A percentile compares a stretch with the other conserved stretches of the same genome.
These are phyloP conservation scores for Malus hybrid DNA, from an alignment of 331 rosid genomes.

Conservation along the genomic window DNA sequence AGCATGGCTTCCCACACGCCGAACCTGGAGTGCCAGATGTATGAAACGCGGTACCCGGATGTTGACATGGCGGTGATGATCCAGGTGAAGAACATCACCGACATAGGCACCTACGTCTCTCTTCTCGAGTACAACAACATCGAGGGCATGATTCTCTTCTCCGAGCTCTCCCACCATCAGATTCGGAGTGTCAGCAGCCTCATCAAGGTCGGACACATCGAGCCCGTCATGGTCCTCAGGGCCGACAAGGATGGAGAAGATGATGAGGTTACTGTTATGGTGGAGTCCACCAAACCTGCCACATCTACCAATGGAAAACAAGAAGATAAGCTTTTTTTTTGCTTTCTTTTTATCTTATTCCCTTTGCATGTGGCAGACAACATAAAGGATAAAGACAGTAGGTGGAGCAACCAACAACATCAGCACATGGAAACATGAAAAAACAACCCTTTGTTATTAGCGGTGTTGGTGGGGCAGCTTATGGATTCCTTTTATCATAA, in stretches of 20 bases:
- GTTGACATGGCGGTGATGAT: constrained; percentile 99
- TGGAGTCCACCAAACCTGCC: too few relatives aligned
- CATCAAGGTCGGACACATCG: constrained; percentile 88
- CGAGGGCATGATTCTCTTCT: constrained; percentile 92
- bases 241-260: constrained; percentile 56
- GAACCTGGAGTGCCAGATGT: constrained; percentile 89
- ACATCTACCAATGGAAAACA: too few relatives aligned
- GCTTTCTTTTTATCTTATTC: too few relatives aligned
- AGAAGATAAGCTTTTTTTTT: too few relatives aligned
- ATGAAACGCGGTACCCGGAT: constrained; percentile 83
- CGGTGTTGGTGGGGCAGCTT: constrained; percentile 94
- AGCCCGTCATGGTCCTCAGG: constrained; percentile 94
- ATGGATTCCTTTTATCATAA: constrained; percentile 95
- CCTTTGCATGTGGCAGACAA: too few relatives aligned
- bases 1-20: constrained; percentile 54
- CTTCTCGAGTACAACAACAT: constrained; percentile 91
- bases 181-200: constrained; percentile 87
- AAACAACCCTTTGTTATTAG: constrained; percentile 92
- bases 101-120: constrained; percentile 94
- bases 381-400: too few relatives aligned
- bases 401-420: too few relatives aligned
- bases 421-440: constrained; percentile 28
- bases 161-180: constrained; percentile 96
- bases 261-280: too few relatives aligned
- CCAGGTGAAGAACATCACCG: constrained; percentile 93